Percentiles rank a stretch among this genome's conserved stretches.
Evolutionary conservation across 805 yeast species (phyloP).

Genomic region (Suhomyces sp.): DNA sequence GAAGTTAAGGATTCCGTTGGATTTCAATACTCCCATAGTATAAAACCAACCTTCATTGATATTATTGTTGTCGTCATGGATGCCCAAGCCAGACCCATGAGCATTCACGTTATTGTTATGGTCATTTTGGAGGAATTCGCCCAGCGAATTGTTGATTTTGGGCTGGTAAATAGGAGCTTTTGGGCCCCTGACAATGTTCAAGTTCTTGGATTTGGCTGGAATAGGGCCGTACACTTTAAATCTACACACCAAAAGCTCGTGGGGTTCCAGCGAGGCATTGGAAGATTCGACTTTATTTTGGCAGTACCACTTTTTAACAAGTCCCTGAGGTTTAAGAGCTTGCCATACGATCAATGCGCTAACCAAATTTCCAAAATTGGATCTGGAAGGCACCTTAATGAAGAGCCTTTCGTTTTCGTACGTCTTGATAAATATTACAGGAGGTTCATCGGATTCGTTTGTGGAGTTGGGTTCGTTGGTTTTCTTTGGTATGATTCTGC

Average conservation of each 20-base stretch:
- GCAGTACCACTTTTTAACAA: conserved; percentile 53
- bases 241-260: conserved; percentile 55
- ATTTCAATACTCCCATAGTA: conserved; percentile 66
- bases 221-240: conserved; percentile 66
- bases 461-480: background rate
- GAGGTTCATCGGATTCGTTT: conserved; percentile 25
- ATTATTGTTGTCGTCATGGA: conserved; percentile 6
- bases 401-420: conserved; percentile 37
- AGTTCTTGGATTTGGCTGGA: conserved; percentile 38
- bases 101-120: background rate
- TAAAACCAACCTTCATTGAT: conserved; percentile 63
- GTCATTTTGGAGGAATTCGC: conserved; percentile 6
- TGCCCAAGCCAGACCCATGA: background rate
- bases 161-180: conserved; percentile 33
- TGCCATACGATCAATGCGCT: conserved; percentile 56
- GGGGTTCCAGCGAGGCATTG: conserved; percentile 20
- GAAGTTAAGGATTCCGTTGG: conserved; percentile 60
- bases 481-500: conserved; percentile 5
- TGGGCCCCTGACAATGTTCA: conserved; percentile 36
- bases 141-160: conserved; percentile 6
- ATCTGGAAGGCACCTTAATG: conserved; percentile 32
- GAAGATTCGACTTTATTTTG: conserved; percentile 30
- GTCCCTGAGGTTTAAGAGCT: conserved; percentile 47
- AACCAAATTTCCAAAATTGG: conserved; percentile 42
- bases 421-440: conserved; percentile 40